Conservation (phyloP, 2,329 filamentous ascomycete genomes). For the Colletotrichum ledebouriae region DNA sequence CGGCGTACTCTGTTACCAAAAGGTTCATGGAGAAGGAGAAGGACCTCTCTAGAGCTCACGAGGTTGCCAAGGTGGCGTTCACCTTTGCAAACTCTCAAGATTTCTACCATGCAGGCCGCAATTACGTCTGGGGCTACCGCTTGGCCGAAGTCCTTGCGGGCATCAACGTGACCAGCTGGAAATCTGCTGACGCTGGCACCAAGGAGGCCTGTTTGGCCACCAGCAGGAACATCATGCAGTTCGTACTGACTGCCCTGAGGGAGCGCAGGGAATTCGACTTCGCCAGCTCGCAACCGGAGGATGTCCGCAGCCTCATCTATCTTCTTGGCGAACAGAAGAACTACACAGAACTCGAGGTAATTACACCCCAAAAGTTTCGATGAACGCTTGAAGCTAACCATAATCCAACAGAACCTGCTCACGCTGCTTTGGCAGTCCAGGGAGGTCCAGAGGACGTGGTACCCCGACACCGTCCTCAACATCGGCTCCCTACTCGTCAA, state of each 20-base stretch:
- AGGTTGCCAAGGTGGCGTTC: slow-evolving; percentile 59
- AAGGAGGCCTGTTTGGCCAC: slow-evolving; percentile 46
- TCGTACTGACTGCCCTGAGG: slow-evolving; percentile 57
- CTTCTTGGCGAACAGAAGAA: slow-evolving; percentile 63
- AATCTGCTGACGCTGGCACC: slow-evolving; percentile 47
- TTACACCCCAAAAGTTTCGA: background rate
- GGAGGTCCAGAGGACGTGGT: slow-evolving; percentile 52
- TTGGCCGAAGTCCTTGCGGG: slow-evolving; percentile 60
- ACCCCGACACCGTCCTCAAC: slow-evolving; percentile 47
- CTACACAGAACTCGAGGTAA: slow-evolving; percentile 58
- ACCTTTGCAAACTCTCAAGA: slow-evolving; percentile 57
- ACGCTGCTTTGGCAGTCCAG: slow-evolving; percentile 51
- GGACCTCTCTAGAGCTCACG: slow-evolving; percentile 56
- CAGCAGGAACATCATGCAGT: slow-evolving; percentile 29
- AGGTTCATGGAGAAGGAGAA: slow-evolving; percentile 54
- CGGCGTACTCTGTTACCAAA: slow-evolving; percentile 42
- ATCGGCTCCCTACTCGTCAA: slow-evolving; percentile 51
- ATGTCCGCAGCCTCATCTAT: slow-evolving; percentile 59
- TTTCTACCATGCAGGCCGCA: slow-evolving; percentile 55
- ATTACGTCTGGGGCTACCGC: slow-evolving; percentile 59
- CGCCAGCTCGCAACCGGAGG: slow-evolving; percentile 56
- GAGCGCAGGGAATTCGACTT: slow-evolving; percentile 58
- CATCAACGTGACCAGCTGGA: slow-evolving; percentile 49
- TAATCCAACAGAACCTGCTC: slow-evolving; percentile 44
- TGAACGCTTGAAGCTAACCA: slow-evolving; percentile 12